Percentiles rank a stretch among this genome's conserved stretches.
These are phyloP conservation scores for Micractinium conductrix DNA, from an alignment of 139 green algal species.

Conservation along the genomic window DNA sequence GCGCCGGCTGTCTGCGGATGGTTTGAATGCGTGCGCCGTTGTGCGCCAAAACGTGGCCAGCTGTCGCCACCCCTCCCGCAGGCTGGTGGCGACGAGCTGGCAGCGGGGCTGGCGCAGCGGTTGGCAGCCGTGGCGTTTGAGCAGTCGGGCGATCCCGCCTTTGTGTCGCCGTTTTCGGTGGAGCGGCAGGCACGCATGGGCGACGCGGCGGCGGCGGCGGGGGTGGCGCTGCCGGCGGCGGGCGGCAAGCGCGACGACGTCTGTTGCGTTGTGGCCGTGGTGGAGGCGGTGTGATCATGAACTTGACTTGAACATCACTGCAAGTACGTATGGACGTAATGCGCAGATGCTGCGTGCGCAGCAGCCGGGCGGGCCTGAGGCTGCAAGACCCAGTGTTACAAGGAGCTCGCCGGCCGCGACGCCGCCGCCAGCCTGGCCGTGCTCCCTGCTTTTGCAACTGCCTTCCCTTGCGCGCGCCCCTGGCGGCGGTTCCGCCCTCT, in stretches of 20 bases:
- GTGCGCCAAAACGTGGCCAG: too few relatives aligned
- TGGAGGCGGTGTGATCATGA: slow-evolving; percentile 15
- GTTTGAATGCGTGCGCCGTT: too few relatives aligned
- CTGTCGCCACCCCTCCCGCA: not conserved
- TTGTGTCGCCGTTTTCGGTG: slow-evolving; percentile 74
- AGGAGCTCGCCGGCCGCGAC: too few relatives aligned
- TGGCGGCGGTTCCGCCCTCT: too few relatives aligned
- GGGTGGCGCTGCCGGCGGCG: slow-evolving; percentile 38
- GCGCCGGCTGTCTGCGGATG: too few relatives aligned
- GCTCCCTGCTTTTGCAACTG: too few relatives aligned
- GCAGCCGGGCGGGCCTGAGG: too few relatives aligned
- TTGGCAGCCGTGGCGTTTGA: slow-evolving; percentile 43
- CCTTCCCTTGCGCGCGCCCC: too few relatives aligned
- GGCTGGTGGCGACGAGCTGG: slow-evolving; percentile 1
- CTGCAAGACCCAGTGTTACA: too few relatives aligned
- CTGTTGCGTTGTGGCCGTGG: slow-evolving; percentile 75
- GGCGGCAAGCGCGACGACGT: slow-evolving; percentile 92
- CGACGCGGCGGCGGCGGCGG: slow-evolving; percentile 11
- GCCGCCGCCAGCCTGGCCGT: too few relatives aligned
- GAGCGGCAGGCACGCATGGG: slow-evolving; percentile 49
- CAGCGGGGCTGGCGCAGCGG: slow-evolving; percentile 33
- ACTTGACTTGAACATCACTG: not conserved
- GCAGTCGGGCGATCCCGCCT: slow-evolving; percentile 40
- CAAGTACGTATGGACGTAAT: too few relatives aligned
- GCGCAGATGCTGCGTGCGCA: too few relatives aligned